Base-by-base conservation (phyloP, 768 basidiomycete genomes). In the Mycena pura region DNA sequence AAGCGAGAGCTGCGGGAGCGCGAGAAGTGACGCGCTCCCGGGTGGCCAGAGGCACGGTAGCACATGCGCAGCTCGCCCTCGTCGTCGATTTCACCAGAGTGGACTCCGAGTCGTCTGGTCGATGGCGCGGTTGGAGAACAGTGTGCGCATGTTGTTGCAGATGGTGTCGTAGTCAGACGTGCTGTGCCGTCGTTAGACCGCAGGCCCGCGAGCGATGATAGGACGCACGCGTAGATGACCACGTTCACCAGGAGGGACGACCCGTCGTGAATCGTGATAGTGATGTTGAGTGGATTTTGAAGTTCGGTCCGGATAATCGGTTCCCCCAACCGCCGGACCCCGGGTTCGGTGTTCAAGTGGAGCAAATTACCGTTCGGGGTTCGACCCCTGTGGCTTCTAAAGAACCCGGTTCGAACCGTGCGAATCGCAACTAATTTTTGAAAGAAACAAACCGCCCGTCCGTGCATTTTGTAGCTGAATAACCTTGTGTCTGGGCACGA, bases 21-120 rank as follows among this genome's bases (percentile, higher is more conserved):
- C n/a, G 24, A 43, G 44, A 48, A 21, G 5, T 14, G 21, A 62
- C 72, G 47, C 43, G 70, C 70, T 19, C 71, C 73, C 28, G 73
- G 74, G 54, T 73, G 70, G 5, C 81, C 82, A 8, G 78, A 62
- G 48, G 79, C 78, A 13, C 79, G 74, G 69, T 72, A 79, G 6
- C 66, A 64, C 1, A 77, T 76, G 32, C 72, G 68, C 45, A 81
- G 59, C 66, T 85, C 82, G 17, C 83, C 81, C 73, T 89, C 82
- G 39, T 72, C 67, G 69, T 84, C 78, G 56, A 86, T 62, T 55
- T 84, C 78, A n/a, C 87, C 85, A 80, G 19, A 84, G 62, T 24
- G 74, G 72, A 57, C 81, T 75, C n/a, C n/a, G n/a, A n/a, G n/a
- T n/a, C 57, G 86, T 68, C 70, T 75, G 70, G 57, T 69, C 57